A percentile compares a stretch with the other conserved stretches of the same genome.
phyloP scores from a whole-genome alignment of 768 basidiomycete species.

The Brasilioporus rufonigricans region DNA sequence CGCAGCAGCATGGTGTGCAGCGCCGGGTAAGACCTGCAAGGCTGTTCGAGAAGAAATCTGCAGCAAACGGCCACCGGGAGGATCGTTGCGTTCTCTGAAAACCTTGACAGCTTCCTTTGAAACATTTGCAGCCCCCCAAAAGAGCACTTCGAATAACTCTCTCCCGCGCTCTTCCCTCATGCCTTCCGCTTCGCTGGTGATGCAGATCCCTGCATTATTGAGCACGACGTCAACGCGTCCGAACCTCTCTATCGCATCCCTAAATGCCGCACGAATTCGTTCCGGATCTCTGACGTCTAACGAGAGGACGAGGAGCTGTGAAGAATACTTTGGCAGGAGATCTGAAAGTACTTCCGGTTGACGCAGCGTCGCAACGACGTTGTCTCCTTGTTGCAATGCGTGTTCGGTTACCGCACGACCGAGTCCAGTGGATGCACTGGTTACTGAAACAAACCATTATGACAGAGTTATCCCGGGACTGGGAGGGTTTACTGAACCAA shows the following conservation, averaged over 20 bases:
- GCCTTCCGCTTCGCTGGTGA: conserved; percentile 38
- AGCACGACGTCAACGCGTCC: conserved; percentile 45
- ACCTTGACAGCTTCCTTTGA: conserved; percentile 30
- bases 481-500: conserved; percentile 23
- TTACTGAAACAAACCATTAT: conserved; percentile 28
- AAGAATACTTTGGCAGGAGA: conserved; percentile 27
- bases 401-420: conserved; percentile 35
- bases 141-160: conserved; percentile 38
- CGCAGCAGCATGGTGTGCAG: conserved; percentile 26
- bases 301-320: conserved; percentile 36
- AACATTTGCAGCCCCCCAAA: conserved; percentile 38
- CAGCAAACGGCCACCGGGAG: conserved; percentile 38
- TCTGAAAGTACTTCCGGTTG: conserved; percentile 28
- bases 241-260: conserved; percentile 33
- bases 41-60: conserved; percentile 33
- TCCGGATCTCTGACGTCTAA: conserved; percentile 37
- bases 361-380: conserved; percentile 42
- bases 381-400: conserved; percentile 38
- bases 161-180: conserved; percentile 34
- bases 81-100: conserved; percentile 40
- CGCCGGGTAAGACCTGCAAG: conserved; percentile 20
- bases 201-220: conserved; percentile 39
- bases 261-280: conserved; percentile 37
- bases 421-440: conserved; percentile 40
- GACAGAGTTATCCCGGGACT: not conserved